These are phyloP conservation scores for Cladorrhinum sp. DNA, from an alignment of 2,329 filamentous ascomycete species.

Conservation along the genomic window DNA sequence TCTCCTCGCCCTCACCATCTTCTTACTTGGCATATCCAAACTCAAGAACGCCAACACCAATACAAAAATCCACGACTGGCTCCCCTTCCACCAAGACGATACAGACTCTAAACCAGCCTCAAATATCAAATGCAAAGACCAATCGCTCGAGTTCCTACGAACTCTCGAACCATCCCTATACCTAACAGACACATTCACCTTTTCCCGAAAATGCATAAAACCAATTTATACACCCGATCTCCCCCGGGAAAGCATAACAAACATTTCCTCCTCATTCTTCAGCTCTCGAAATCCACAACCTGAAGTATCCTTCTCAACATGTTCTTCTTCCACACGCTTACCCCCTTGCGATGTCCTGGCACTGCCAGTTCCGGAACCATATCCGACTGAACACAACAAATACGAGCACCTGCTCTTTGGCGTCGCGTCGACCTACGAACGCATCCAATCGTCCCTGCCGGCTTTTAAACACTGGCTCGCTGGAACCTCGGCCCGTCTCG, in stretches of 20 bases:
- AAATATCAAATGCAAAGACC: background rate
- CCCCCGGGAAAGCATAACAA: slow-evolving; percentile 38
- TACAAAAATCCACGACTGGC: slow-evolving; percentile 9
- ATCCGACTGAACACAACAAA: slow-evolving; percentile 34
- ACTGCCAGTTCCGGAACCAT: slow-evolving; percentile 45
- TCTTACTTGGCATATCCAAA: slow-evolving; percentile 21
- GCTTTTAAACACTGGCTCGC: slow-evolving; percentile 56
- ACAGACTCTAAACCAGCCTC: background rate
- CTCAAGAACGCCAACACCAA: slow-evolving; percentile 15
- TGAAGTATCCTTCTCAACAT: slow-evolving; percentile 32
- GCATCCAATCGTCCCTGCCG: slow-evolving; percentile 49
- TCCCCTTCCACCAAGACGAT: background rate
- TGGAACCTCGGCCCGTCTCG: slow-evolving; percentile 48
- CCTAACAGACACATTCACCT: slow-evolving; percentile 42
- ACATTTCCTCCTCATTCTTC: slow-evolving; percentile 39
- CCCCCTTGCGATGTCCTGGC: slow-evolving; percentile 42
- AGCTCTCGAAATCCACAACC: slow-evolving; percentile 25
- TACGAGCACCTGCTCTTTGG: slow-evolving; percentile 56
- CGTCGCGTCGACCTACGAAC: slow-evolving; percentile 51
- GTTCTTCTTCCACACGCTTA: slow-evolving; percentile 21
- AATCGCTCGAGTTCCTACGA: slow-evolving; percentile 24
- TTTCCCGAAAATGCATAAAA: slow-evolving; percentile 44
- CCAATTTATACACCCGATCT: slow-evolving; percentile 33
- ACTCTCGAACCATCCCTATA: slow-evolving; percentile 25
- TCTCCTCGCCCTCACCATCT: slow-evolving; percentile 18